Conservation (phyloP, 371 early-diverging fungal species). For the Globomyces sp. region DNA sequence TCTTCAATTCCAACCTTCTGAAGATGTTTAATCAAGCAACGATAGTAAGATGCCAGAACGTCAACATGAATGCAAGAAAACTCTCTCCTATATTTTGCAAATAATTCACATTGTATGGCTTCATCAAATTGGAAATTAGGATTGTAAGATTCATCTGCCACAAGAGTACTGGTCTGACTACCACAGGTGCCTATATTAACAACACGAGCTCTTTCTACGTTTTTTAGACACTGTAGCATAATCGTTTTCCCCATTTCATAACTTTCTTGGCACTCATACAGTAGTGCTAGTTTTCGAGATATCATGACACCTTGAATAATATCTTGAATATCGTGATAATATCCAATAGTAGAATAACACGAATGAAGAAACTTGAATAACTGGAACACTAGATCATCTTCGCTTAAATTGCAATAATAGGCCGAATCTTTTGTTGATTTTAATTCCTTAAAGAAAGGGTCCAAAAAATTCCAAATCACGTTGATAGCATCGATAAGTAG, state of each 20-base stretch:
- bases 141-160: not conserved
- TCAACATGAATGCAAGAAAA: conserved; percentile 29
- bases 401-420: not conserved
- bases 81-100: conserved; percentile 13
- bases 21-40: conserved; percentile 33
- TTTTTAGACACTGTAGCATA: conserved; percentile 17
- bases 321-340: conserved; percentile 29
- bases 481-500: conserved; percentile 32
- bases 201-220: conserved; percentile 22
- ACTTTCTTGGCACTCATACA: conserved; percentile 30
- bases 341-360: conserved; percentile 21
- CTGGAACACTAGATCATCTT: conserved; percentile 24
- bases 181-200: conserved; percentile 10
- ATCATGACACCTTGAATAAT: conserved; percentile 21
- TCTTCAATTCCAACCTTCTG: not conserved
- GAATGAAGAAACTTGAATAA: conserved; percentile 18
- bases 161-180: not conserved
- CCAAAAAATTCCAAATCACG: conserved; percentile 35
- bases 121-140: not conserved
- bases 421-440: conserved; percentile 4
- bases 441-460: conserved; percentile 27
- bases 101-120: not conserved
- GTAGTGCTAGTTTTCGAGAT: conserved; percentile 29
- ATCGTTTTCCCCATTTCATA: conserved; percentile 26
- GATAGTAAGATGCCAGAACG: conserved; percentile 24